These are phyloP conservation scores for Aeminium ludgeri DNA, from an alignment of 495 filamentous ascomycete species.

Conservation along the genomic window DNA sequence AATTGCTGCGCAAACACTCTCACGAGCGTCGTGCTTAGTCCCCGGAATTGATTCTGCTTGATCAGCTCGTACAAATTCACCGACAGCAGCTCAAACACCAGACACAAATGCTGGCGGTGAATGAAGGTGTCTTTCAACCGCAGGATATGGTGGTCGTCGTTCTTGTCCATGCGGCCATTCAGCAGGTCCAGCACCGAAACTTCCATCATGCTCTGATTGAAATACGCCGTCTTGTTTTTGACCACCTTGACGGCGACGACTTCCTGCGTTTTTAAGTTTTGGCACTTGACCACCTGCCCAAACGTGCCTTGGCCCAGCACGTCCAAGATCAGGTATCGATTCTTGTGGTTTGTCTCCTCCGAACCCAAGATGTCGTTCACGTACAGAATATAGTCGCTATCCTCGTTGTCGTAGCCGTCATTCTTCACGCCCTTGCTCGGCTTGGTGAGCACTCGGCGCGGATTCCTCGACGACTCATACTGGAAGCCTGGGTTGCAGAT, in stretches of 20 bases:
- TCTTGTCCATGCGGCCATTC: constrained; percentile 97
- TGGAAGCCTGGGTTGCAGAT: constrained; percentile 98
- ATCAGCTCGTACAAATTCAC: constrained; percentile 98
- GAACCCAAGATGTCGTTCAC: constrained; percentile 98
- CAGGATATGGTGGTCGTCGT: constrained; percentile 94
- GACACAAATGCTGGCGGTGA: constrained; percentile 89
- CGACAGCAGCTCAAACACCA: constrained; percentile 93
- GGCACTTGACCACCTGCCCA: constrained; percentile 99
- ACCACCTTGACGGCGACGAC: constrained; percentile 98
- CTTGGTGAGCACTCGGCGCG: constrained; percentile 92
- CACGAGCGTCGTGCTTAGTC: constrained; percentile 90
- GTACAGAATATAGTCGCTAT: constrained; percentile 98
- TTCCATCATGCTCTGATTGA: constrained; percentile 99
- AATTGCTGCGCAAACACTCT: constrained; percentile 97
- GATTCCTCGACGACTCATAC: constrained; percentile 98
- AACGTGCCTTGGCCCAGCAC: constrained; percentile 97
- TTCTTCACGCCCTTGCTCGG: constrained; percentile 98
- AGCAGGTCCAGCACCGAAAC: constrained; percentile 94
- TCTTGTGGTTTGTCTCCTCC: constrained; percentile 95
- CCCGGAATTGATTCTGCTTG: constrained; percentile 98
- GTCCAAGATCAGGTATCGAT: constrained; percentile 94
- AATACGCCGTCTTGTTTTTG: constrained; percentile 98
- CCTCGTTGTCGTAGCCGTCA: constrained; percentile 97
- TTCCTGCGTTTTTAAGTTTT: constrained; percentile 94
- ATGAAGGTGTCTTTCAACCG: constrained; percentile 98